Base-by-base conservation (phyloP, 129 eudicot genomes). In the Pulicaria dysenterica region DNA sequence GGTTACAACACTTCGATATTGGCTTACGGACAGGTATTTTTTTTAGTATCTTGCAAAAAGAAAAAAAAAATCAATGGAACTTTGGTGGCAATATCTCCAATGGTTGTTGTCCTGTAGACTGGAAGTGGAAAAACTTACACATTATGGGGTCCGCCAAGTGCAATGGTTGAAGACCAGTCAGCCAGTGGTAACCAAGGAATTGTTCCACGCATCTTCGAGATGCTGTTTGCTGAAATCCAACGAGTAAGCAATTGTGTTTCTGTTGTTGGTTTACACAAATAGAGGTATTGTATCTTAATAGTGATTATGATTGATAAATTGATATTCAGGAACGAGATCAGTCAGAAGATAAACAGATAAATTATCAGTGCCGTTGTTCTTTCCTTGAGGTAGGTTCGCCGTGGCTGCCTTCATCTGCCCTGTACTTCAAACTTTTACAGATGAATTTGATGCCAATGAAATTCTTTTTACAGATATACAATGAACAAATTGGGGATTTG, bases 61-160 rank as follows among this genome's bases (percentile, higher is more conserved):
- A 7, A 49, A 31, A 7, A 49, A 31, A 6, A 34, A 9, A 11
- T 24, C 4, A 6, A 41, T 31, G 43, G 17, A 38, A 47, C 8
- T 57, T 19, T 58, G 48, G 36, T 70, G 79, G 45, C 15, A 24
- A 15, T 69, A 39, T 48, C 45, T 41, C 42, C 7, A 64, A 8
- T 73, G 51, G 44, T 15, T 48, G 45, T 47, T 70, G 14, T 72
- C 55, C 50, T 78, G 51, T 70, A 95, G 99, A 86, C 97, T 64
- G 99, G 97, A 64, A 88, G 97, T 77, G 97, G 99, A 43, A 95
- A 95, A 79, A 88, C 97, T 34, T 95, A 88, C 89, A 90, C 96
- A 40, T 73, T 95, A 85, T 95, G 99, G 99, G 99, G 99, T 62
- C 99, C 95, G 1, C 99, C 87, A 24, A 95, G 95, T 54, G 91